Percentiles rank a stretch among this genome's conserved stretches.
These are phyloP conservation scores for Brachypodium distachyon DNA, from an alignment of 202 grass and related monocot species.

Conservation along the genomic window DNA sequence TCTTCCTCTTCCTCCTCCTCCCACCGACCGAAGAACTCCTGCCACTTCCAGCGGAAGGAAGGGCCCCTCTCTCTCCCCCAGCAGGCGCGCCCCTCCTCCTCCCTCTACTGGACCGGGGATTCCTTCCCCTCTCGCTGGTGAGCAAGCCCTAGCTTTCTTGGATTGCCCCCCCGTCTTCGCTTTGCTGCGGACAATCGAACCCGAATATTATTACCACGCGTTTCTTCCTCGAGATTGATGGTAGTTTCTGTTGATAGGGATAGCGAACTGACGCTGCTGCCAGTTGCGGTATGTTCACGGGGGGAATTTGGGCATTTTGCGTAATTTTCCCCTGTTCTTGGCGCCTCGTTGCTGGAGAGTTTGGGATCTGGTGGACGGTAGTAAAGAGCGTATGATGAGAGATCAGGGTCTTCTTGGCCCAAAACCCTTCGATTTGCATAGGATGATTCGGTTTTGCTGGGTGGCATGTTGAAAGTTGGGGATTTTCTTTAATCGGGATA, in stretches of 20 bases:
- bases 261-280: neutral
- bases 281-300: neutral
- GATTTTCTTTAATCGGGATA: neutral
- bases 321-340: neutral
- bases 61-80: too few species aligned
- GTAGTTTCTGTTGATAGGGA: neutral
- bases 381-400: neutral
- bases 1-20: neutral
- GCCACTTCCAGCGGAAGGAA: neutral
- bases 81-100: neutral
- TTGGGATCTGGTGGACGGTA: neutral
- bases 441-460: neutral
- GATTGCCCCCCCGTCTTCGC: neutral
- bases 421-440: neutral
- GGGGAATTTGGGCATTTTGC: neutral
- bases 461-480: neutral
- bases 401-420: neutral
- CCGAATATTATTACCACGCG: neutral
- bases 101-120: neutral
- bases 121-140: neutral
- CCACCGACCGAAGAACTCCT: neutral
- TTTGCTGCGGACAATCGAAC: neutral
- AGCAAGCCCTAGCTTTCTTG: neutral
- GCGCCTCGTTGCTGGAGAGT: neutral
- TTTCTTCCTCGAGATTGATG: neutral